phyloP scores from a whole-genome alignment of 2,329 filamentous ascomycete genomes.

The Alternaria sp. region DNA sequence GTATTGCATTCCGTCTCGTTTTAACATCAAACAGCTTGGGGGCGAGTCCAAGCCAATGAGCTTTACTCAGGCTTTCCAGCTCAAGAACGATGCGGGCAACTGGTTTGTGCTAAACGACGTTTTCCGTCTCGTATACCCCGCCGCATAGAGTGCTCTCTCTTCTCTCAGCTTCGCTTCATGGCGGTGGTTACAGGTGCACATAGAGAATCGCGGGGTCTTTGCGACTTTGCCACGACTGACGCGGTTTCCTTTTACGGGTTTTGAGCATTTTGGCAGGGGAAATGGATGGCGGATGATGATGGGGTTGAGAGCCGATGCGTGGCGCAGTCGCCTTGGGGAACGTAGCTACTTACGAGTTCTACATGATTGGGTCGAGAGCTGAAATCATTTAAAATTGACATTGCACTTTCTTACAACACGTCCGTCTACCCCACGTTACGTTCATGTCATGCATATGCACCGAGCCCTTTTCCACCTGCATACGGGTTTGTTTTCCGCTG shows the following conservation, averaged over 20 bases:
- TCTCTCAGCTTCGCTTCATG: not conserved
- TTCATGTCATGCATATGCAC: conserved; percentile 7
- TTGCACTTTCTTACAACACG: not conserved
- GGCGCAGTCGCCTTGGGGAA: not conserved
- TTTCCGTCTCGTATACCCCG: conserved; percentile 84
- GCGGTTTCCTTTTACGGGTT: conserved; percentile 11
- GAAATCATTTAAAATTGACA: not conserved
- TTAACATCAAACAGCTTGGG: conserved; percentile 70
- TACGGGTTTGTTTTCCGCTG: conserved; percentile 19
- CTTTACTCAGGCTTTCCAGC: conserved; percentile 90
- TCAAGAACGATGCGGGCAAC: conserved; percentile 74
- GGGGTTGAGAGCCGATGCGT: conserved; percentile 2
- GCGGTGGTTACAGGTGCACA: not conserved
- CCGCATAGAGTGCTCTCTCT: conserved; percentile 35
- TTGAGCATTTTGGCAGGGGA: conserved; percentile 25
- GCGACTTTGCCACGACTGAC: conserved; percentile 12
- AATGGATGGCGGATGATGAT: conserved; percentile 1
- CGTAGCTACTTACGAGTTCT: not conserved
- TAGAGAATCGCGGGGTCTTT: not conserved
- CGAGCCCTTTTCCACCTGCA: conserved; percentile 15
- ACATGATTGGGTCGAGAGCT: not conserved
- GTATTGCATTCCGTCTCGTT: not conserved
- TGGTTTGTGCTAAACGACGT: conserved; percentile 92
- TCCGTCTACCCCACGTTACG: not conserved
- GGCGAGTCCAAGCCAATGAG: conserved; percentile 87